Conservation (phyloP, 768 basidiomycete species). For the Polyporus arcularius region DNA sequence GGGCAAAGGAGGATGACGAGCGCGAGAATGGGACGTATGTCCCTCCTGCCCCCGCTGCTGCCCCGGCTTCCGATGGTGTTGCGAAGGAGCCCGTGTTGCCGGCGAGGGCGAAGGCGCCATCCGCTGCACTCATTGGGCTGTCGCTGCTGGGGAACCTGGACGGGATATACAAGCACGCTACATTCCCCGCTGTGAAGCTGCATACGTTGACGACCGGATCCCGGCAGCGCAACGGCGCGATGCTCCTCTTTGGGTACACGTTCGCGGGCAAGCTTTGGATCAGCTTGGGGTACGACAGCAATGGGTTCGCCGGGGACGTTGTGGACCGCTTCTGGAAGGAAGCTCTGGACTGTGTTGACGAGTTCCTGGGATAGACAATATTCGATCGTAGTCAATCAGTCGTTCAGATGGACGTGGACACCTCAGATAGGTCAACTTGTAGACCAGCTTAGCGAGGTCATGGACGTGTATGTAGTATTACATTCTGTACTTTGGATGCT, state of each 20-base stretch:
- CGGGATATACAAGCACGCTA: conserved; percentile 71
- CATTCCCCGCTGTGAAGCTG: conserved; percentile 56
- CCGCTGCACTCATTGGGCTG: conserved; percentile 68
- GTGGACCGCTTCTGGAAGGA: conserved; percentile 72
- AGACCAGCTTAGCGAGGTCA: neutral
- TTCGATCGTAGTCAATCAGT: neutral
- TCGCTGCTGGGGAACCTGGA: conserved; percentile 87
- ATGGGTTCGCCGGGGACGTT: conserved; percentile 64
- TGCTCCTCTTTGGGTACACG: conserved; percentile 83
- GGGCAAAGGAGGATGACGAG: conserved; percentile 78
- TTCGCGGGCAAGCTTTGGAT: conserved; percentile 77
- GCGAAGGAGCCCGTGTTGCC: conserved; percentile 26
- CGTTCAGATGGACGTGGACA: conserved; percentile 1
- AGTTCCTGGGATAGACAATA: conserved; percentile 46
- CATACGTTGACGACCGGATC: conserved; percentile 82
- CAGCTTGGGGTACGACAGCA: conserved; percentile 77
- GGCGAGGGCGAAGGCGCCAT: conserved; percentile 44
- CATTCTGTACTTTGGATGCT: neutral
- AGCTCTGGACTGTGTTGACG: conserved; percentile 53
- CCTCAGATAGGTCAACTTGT: neutral
- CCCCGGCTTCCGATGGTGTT: conserved; percentile 6
- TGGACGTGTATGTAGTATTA: conserved; percentile 4
- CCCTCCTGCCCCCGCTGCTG: conserved; percentile 24
- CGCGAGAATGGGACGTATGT: conserved; percentile 47
- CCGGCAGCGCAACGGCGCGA: conserved; percentile 73